phyloP scores from a whole-genome alignment of 2,329 filamentous ascomycete genomes.

The Colletotrichum trifolii region DNA sequence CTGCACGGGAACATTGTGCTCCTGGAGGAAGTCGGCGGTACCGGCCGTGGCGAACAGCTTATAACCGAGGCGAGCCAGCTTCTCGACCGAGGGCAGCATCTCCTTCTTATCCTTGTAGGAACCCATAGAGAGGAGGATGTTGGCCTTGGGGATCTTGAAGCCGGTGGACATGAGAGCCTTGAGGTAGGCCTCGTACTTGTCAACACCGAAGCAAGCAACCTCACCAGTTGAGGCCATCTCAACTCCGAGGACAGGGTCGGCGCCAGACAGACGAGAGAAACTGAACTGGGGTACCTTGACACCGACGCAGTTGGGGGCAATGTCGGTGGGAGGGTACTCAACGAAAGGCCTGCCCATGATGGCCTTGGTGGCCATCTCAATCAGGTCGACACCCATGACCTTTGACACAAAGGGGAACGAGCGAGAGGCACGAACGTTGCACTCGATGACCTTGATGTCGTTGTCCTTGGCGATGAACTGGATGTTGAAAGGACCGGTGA shows the following conservation, averaged over 20 bases:
- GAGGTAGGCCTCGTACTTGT: constrained; percentile 98
- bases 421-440: constrained; percentile 94
- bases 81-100: constrained; percentile 92
- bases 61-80: constrained; percentile 90
- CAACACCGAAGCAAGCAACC: constrained; percentile 93
- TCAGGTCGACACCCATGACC: constrained; percentile 96
- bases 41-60: constrained; percentile 96
- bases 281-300: constrained; percentile 99
- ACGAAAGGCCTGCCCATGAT: constrained; percentile 87
- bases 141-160: constrained; percentile 95
- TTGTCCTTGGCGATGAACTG: constrained; percentile 99
- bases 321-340: constrained; percentile 81
- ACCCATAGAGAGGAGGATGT: constrained; percentile 94
- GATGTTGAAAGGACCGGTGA: constrained; percentile 98
- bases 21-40: constrained; percentile 95
- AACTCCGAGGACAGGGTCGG: constrained; percentile 94
- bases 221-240: constrained; percentile 99
- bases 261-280: constrained; percentile 95
- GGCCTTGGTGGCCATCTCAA: constrained; percentile 98
- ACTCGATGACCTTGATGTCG: constrained; percentile 99
- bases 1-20: constrained; percentile 91
- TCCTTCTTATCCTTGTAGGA: constrained; percentile 98
- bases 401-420: constrained; percentile 99
- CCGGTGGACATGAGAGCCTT: constrained; percentile 96
- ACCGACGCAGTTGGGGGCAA: constrained; percentile 86